Percentiles rank a stretch among this genome's conserved stretches.
phyloP scores from a whole-genome alignment of 495 filamentous ascomycete genomes.

The Sphaerosporella brunnea region DNA sequence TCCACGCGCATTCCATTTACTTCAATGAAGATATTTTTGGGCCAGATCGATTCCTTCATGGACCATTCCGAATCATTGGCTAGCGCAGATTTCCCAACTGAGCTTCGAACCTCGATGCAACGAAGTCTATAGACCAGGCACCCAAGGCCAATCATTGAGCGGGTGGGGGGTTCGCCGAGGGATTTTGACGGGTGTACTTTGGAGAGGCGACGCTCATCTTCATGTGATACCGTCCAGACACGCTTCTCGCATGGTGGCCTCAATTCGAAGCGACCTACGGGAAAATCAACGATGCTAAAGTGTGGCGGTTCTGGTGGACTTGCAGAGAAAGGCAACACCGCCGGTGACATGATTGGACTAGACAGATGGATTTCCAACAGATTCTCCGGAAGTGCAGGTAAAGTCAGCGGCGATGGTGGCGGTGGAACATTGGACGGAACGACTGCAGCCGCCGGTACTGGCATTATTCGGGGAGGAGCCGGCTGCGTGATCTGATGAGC shows the following conservation, averaged over 20 bases:
- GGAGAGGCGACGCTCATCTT: not conserved
- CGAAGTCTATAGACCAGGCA: conserved; percentile 20
- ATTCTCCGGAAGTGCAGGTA: not conserved
- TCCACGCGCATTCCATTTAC: conserved; percentile 45
- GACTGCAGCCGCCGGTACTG: not conserved
- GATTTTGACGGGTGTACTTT: conserved; percentile 4
- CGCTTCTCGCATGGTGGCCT: not conserved
- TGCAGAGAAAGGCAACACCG: not conserved
- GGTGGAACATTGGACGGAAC: too few species aligned
- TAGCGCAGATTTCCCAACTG: not conserved
- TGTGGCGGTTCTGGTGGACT: not conserved
- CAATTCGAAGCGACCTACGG: not conserved
- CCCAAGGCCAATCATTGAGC: conserved; percentile 15
- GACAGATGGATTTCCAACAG: not conserved
- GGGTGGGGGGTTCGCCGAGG: conserved; percentile 15
- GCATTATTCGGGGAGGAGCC: not conserved
- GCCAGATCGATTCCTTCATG: conserved; percentile 49
- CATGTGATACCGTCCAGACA: not conserved
- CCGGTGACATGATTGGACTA: not conserved
- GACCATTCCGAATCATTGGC: conserved; percentile 38
- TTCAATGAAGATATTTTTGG: conserved; percentile 47
- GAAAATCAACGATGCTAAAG: not conserved
- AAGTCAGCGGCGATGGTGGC: too few species aligned
- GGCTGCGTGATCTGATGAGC: too few species aligned
- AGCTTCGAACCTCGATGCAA: conserved; percentile 13